phyloP scores from a whole-genome alignment of 139 green algal genomes.

The Chlamydomonas incerta region DNA sequence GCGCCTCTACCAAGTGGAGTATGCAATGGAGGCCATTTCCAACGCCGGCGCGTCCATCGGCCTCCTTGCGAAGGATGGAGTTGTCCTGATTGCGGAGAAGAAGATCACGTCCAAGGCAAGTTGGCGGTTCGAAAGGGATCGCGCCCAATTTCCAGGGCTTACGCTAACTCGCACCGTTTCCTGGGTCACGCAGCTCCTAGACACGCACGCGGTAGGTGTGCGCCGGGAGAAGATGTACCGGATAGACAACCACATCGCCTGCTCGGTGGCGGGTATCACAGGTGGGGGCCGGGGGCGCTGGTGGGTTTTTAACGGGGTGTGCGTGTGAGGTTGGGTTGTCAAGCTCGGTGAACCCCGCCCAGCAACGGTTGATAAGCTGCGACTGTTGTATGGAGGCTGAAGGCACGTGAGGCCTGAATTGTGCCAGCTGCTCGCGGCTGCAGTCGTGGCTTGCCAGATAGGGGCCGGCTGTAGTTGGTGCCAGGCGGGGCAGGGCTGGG shows the following conservation, averaged over 20 bases:
- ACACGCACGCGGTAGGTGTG: conserved; percentile 91
- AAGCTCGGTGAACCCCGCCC: no score
- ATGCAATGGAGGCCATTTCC: conserved; percentile 99
- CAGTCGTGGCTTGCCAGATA: no score
- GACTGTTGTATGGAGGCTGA: no score
- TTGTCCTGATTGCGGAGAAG: conserved; percentile 98
- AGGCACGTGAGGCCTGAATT: no score
- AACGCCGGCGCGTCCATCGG: conserved; percentile 96
- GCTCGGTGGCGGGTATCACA: conserved; percentile 96
- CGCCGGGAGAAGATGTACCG: conserved; percentile 98
- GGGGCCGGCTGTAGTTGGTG: no score
- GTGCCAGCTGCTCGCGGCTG: no score
- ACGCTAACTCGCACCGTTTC: background rate
- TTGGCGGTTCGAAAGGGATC: background rate
- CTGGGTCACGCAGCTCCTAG: conserved; percentile 80
- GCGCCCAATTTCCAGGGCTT: background rate
- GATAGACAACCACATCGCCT: conserved; percentile 97
- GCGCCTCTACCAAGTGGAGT: conserved; percentile 96
- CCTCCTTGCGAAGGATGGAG: conserved; percentile 90
- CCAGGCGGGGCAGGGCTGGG: no score
- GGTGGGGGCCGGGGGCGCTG: conserved; percentile 49
- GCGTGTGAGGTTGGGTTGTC: no score
- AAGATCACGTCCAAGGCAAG: conserved; percentile 96
- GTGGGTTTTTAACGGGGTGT: no score
- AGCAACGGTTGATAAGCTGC: no score